Conservation (phyloP, 192 early-diverging fungal genomes). For the Backusella luteola region DNA sequence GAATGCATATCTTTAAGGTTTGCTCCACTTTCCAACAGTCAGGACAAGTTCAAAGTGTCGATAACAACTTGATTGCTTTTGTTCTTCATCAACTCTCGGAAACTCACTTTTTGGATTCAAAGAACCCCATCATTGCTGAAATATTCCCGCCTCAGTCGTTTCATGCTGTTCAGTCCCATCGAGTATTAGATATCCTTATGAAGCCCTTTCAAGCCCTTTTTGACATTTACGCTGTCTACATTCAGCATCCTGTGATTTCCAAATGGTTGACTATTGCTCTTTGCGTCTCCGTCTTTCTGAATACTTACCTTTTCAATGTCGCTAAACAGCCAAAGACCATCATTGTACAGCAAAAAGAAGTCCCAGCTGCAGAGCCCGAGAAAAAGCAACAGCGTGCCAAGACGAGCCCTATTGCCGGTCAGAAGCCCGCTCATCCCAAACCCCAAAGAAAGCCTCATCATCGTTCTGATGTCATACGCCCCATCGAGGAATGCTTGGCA, state of each 20-base stretch:
- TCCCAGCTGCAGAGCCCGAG: background rate
- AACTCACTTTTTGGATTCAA: conserved; percentile 37
- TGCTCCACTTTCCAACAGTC: conserved; percentile 49
- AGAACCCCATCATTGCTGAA: conserved; percentile 48
- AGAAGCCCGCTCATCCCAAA: background rate
- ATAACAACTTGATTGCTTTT: conserved; percentile 33
- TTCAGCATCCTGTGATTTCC: conserved; percentile 56
- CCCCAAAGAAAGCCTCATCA: background rate
- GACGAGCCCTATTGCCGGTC: conserved; percentile 14
- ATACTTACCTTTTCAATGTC: conserved; percentile 60
- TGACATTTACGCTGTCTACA: conserved; percentile 45
- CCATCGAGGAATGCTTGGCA: conserved; percentile 43
- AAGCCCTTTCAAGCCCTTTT: conserved; percentile 40
- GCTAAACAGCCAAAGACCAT: conserved; percentile 50
- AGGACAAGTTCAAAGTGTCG: conserved; percentile 37
- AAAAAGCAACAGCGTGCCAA: background rate
- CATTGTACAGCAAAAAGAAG: conserved; percentile 8
- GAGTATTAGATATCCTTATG: background rate
- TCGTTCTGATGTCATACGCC: conserved; percentile 29
- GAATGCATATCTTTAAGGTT: conserved; percentile 62
- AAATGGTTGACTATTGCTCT: conserved; percentile 54
- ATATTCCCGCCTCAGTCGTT: conserved; percentile 50
- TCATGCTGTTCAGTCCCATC: conserved; percentile 25
- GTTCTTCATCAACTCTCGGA: conserved; percentile 43
- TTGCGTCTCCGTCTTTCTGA: conserved; percentile 50